phyloP scores from a whole-genome alignment of 1,139 yeast species.

The Kodamaea ohmeri region DNA sequence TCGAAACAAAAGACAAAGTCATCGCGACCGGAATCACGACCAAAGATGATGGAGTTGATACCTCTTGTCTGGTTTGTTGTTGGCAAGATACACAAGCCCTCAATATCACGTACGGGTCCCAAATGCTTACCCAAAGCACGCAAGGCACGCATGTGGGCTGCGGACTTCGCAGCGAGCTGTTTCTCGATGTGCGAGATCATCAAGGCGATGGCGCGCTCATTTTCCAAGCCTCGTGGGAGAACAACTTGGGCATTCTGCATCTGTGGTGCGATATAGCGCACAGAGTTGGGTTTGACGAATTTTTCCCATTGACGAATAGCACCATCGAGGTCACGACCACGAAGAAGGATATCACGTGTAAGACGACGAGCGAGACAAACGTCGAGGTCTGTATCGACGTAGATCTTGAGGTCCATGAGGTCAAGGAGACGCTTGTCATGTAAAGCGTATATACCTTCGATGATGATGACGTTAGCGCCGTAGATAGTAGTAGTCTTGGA shows the following conservation, averaged over 20 bases:
- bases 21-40: slow-evolving; percentile 54
- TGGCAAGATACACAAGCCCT: slow-evolving; percentile 43
- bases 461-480: slow-evolving; percentile 89
- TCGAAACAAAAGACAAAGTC: slow-evolving; percentile 87
- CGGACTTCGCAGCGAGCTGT: slow-evolving; percentile 64
- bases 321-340: slow-evolving; percentile 83
- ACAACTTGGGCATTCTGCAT: slow-evolving; percentile 80
- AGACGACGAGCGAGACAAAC: slow-evolving; percentile 86
- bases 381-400: slow-evolving; percentile 92
- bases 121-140: slow-evolving; percentile 48
- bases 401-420: slow-evolving; percentile 81
- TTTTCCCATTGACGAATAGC: slow-evolving; percentile 85
- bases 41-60: slow-evolving; percentile 67
- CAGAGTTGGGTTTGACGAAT: slow-evolving; percentile 92
- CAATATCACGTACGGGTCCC: slow-evolving; percentile 28
- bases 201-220: slow-evolving; percentile 72
- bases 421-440: slow-evolving; percentile 67
- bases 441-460: slow-evolving; percentile 89
- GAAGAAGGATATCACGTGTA: slow-evolving; percentile 76
- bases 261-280: slow-evolving; percentile 70
- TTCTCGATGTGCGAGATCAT: slow-evolving; percentile 76
- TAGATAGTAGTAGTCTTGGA: slow-evolving; percentile 71
- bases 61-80: slow-evolving; percentile 68
- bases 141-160: slow-evolving; percentile 60
- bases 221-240: slow-evolving; percentile 86